These are phyloP conservation scores for Coemansia sp. DNA, from an alignment of 192 early-diverging fungal species.

Conservation along the genomic window DNA sequence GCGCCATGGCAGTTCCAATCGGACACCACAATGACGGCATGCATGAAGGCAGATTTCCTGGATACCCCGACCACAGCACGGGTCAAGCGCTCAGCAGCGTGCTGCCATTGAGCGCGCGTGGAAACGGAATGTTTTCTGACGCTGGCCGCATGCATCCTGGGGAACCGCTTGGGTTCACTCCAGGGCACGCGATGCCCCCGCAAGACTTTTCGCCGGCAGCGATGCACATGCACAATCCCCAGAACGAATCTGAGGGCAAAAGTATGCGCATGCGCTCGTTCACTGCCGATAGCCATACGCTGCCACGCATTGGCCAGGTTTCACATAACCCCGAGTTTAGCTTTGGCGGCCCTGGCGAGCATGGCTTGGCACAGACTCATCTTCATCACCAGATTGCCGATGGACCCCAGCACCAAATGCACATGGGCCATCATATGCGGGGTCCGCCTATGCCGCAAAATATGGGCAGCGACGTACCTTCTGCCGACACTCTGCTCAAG, in stretches of 20 bases:
- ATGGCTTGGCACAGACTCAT: background rate
- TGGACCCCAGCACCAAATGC: background rate
- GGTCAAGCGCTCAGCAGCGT: slow-evolving; percentile 24
- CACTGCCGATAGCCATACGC: slow-evolving; percentile 30
- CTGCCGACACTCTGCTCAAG: slow-evolving; percentile 33
- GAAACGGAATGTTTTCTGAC: slow-evolving; percentile 11
- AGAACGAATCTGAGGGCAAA: background rate
- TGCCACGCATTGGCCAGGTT: slow-evolving; percentile 7
- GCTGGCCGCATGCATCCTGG: slow-evolving; percentile 12
- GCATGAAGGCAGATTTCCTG: background rate
- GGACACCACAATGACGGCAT: slow-evolving; percentile 7
- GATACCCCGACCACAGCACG: background rate
- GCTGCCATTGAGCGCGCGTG: slow-evolving; percentile 21
- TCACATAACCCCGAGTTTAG: background rate
- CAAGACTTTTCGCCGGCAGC: slow-evolving; percentile 1
- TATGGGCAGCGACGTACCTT: slow-evolving; percentile 10
- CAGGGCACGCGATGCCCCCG: slow-evolving; percentile 3
- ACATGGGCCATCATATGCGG: background rate
- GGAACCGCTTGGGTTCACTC: slow-evolving; percentile 5
- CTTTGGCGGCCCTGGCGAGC: slow-evolving; percentile 4
- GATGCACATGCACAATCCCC: slow-evolving; percentile 8
- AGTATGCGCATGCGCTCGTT: slow-evolving; percentile 24
- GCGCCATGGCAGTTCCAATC: slow-evolving; percentile 43
- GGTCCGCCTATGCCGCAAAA: background rate
- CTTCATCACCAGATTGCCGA: background rate